These are phyloP conservation scores for Epicoccum sorghinum DNA, from an alignment of 2,329 filamentous ascomycete species.

Conservation along the genomic window DNA sequence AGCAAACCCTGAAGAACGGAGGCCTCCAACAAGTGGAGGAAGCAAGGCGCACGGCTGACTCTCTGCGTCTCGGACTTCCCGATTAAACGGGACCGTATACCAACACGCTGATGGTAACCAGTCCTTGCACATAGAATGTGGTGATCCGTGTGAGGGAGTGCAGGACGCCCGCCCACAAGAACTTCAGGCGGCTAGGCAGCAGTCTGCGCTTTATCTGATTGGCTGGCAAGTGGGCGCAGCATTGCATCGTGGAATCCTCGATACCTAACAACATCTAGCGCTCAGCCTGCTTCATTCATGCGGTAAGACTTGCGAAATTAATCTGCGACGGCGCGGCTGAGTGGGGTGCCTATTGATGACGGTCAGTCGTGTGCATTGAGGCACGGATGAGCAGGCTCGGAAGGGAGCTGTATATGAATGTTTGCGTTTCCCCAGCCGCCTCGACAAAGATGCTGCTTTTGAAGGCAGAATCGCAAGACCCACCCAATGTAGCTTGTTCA, in stretches of 20 bases:
- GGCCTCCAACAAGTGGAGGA: slow-evolving; percentile 10
- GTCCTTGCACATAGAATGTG: not conserved
- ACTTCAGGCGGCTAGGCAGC: slow-evolving; percentile 1
- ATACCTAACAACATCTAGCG: slow-evolving; percentile 15
- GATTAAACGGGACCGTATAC: not conserved
- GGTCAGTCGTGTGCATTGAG: slow-evolving; percentile 12
- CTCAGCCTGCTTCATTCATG: slow-evolving; percentile 17
- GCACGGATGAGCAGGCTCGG: slow-evolving; percentile 12
- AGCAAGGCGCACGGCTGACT: not conserved
- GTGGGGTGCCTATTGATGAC: slow-evolving; percentile 18
- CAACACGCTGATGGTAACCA: slow-evolving; percentile 10
- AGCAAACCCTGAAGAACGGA: not conserved
- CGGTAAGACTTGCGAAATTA: slow-evolving; percentile 14
- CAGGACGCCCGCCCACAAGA: slow-evolving; percentile 6
- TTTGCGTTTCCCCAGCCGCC: slow-evolving; percentile 6
- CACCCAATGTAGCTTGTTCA: not conserved
- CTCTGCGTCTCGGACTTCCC: not conserved
- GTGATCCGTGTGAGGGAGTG: slow-evolving; percentile 2
- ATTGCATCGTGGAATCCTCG: slow-evolving; percentile 6
- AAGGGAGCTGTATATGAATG: slow-evolving; percentile 15
- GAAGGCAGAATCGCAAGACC: not conserved
- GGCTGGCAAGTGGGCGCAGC: slow-evolving; percentile 10
- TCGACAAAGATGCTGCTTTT: not conserved
- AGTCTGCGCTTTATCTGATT: slow-evolving; percentile 2
- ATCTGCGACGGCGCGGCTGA: slow-evolving; percentile 16